These are phyloP conservation scores for Strigomonas culicis DNA, from an alignment of 208 protist species.

Conservation along the genomic window DNA sequence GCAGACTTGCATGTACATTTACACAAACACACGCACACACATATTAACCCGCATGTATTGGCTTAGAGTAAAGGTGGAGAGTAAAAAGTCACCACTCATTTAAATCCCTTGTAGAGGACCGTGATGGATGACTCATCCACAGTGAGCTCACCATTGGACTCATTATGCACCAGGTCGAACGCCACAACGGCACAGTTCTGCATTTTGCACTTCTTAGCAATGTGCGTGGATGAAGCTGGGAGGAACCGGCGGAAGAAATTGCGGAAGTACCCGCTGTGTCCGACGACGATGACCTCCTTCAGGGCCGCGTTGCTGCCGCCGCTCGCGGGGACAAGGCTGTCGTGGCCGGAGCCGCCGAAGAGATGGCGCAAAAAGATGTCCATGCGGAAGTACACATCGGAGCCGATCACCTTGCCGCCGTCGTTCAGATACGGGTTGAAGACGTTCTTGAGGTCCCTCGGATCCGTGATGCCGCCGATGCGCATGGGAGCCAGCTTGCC, in stretches of 20 bases:
- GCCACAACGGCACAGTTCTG: constrained; percentile 86
- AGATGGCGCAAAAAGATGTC: constrained; percentile 75
- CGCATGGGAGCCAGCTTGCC: constrained; percentile 68
- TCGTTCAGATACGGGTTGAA: constrained; percentile 76
- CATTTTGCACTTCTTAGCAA: constrained; percentile 79
- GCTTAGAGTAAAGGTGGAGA: constrained; percentile 2
- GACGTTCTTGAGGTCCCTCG: constrained; percentile 27
- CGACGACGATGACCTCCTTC: constrained; percentile 87
- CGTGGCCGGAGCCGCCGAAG: constrained; percentile 36
- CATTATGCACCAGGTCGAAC: constrained; percentile 72
- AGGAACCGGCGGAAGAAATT: constrained; percentile 89
- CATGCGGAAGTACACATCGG: constrained; percentile 79
- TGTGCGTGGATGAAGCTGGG: constrained; percentile 53
- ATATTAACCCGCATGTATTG: neutral
- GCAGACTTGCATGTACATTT: too few species aligned
- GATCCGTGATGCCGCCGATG: constrained; percentile 38
- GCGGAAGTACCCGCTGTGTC: constrained; percentile 89
- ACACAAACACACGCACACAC: neutral
- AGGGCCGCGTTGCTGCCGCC: constrained; percentile 53
- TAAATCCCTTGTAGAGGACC: constrained; percentile 77
- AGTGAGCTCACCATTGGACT: constrained; percentile 48
- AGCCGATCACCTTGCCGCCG: constrained; percentile 62
- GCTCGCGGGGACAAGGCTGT: constrained; percentile 15
- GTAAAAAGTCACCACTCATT: constrained; percentile 7
- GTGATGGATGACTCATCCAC: constrained; percentile 72